Evolutionary conservation across 2,329 filamentous ascomycete genomes (phyloP), one percentile per base, ranked within the genome.

Genomic region (Cordyceps cateniannulata): DNA sequence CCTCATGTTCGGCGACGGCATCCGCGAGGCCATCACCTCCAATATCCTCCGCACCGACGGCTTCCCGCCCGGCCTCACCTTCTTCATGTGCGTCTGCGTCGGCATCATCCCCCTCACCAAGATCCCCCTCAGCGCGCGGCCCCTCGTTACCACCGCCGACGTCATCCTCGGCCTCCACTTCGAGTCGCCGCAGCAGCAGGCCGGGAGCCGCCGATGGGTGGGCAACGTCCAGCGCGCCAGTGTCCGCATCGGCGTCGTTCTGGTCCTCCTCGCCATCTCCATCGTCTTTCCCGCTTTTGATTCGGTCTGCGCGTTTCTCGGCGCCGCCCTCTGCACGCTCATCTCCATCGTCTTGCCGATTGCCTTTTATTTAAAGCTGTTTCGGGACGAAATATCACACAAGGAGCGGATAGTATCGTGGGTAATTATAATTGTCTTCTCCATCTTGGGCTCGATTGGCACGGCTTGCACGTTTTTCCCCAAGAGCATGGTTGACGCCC

Each of bases 91-190:
- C 65, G 79, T 90, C 63, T 93, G 93, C 72, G 90, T 98, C 66
- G 89, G 89, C 69, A 92, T 97, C 70, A 96, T 98, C 65, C 95
- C 93, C 0, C 78, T 99, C 56, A 97, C 93, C 40, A 99, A 99
- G 75, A 86, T 97, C n/a, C 92, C 93, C 0, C 79, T 97, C 40
- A 96, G 93, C 71, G 88, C 90, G 9, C 88, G 93, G 2, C 95
- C 93, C 12, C 93, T 98, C 66, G 84, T 96, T 65, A 87, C 87
- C 35, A 97, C 92, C 0, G 75, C 90, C 57, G 95, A 98, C 76
- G 85, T 95, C 53, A 76, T 96, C 61, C 82, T 85, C 63, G 91
- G 92, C 50, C 81, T 97, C 48, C 86, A 90, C 69, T 72, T 73
- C 58, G 65, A 77, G n/a, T n/a, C 27, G 59, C 72, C 77, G 27